Conservation (phyloP, 192 early-diverging fungal species). For the Linnemannia hyalina region DNA sequence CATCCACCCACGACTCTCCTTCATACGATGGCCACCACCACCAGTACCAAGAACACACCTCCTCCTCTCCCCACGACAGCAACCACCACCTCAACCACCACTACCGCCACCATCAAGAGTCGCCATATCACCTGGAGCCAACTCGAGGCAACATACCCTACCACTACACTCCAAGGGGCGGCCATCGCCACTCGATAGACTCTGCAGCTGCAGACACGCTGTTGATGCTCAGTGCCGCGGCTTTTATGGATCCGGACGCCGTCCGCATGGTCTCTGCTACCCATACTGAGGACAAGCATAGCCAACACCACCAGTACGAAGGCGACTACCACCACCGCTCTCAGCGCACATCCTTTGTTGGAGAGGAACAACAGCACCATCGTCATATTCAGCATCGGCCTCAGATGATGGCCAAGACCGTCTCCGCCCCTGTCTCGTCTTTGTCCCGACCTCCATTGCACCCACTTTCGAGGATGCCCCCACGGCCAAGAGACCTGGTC, state of each 20-base stretch:
- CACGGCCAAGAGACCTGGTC: not conserved
- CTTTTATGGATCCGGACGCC: constrained; percentile 44
- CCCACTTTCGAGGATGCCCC: not conserved
- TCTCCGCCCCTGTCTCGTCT: constrained; percentile 39
- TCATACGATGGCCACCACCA: not conserved
- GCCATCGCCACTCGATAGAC: constrained; percentile 38
- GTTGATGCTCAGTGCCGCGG: constrained; percentile 50
- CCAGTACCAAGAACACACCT: not conserved
- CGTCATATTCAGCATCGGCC: not conserved
- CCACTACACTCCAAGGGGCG: constrained; percentile 6
- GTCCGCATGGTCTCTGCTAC: constrained; percentile 10
- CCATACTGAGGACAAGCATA: not conserved
- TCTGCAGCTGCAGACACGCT: constrained; percentile 55
- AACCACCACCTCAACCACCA: not conserved
- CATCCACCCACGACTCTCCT: constrained; percentile 1
- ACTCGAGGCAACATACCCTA: constrained; percentile 14
- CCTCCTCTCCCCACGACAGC: constrained; percentile 4
- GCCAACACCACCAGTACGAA: not conserved
- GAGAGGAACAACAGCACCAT: not conserved
- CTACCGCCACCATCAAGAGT: not conserved
- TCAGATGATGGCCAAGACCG: constrained; percentile 40
- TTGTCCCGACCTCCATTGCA: not conserved
- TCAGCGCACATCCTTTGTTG: not conserved
- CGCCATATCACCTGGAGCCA: constrained; percentile 22
- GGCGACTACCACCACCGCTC: not conserved